phyloP scores from a whole-genome alignment of 1,139 yeast species.

The Geotrichum aggregatum region DNA sequence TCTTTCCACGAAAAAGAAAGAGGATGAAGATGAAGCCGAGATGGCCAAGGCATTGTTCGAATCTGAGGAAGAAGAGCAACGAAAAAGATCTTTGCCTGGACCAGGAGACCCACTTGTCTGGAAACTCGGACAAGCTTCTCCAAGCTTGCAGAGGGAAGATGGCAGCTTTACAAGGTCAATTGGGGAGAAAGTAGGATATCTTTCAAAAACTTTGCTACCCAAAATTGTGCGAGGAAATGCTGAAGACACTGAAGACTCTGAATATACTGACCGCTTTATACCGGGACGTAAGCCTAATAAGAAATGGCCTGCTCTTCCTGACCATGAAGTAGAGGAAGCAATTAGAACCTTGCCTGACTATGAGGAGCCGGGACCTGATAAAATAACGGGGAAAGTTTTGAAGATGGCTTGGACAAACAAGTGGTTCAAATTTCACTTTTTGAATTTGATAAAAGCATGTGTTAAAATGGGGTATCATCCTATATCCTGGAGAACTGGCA shows the following conservation, averaged over 20 bases:
- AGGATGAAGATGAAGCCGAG: neutral
- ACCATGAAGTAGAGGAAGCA: neutral
- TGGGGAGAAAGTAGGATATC: neutral
- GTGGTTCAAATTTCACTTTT: constrained; percentile 1
- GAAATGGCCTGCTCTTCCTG: neutral
- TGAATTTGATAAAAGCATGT: constrained; percentile 5
- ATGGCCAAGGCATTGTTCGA: neutral
- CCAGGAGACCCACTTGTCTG: neutral
- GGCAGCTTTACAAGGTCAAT: neutral
- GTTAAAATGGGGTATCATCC: constrained; percentile 6
- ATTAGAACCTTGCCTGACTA: constrained; percentile 1
- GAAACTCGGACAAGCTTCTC: neutral
- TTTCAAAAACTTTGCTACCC: neutral
- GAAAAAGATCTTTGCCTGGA: neutral
- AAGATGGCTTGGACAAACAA: constrained; percentile 9
- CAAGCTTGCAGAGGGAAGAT: neutral
- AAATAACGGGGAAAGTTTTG: constrained; percentile 7
- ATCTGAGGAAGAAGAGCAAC: neutral
- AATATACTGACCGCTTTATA: neutral
- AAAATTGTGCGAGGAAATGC: too few species aligned
- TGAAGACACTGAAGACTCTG: too few species aligned
- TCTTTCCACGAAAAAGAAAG: neutral
- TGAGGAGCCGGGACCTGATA: constrained; percentile 15
- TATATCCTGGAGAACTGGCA: constrained; percentile 2
- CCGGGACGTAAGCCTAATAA: neutral